Evolutionary conservation across 192 early-diverging fungal genomes (phyloP).

Genomic region (Endogone sp.): DNA sequence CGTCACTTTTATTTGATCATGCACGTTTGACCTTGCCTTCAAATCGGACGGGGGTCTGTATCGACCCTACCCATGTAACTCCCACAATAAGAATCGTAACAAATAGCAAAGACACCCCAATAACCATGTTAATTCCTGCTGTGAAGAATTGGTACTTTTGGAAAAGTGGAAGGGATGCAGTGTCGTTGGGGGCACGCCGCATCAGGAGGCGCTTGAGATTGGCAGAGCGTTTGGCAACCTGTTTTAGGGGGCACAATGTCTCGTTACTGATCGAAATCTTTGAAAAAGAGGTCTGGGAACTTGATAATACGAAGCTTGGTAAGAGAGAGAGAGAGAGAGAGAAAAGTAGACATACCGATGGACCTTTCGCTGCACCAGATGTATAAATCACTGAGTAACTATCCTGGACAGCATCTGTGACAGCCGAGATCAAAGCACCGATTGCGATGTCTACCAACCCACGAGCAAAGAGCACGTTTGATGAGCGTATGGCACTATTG

Average conservation of each 20-base stretch:
- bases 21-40: slow-evolving; percentile 28
- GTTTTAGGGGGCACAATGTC: too few relatives aligned
- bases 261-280: too few relatives aligned
- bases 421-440: slow-evolving; percentile 11
- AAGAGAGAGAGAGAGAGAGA: too few relatives aligned
- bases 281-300: too few relatives aligned
- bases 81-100: slow-evolving; percentile 23
- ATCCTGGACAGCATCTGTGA: slow-evolving; percentile 15
- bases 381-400: slow-evolving; percentile 32
- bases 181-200: slow-evolving; percentile 17
- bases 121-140: slow-evolving; percentile 28
- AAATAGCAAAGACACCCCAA: slow-evolving; percentile 22
- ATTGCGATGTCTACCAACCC: slow-evolving; percentile 13
- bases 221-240: background rate
- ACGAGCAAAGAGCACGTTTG: background rate
- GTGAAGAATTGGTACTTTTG: slow-evolving; percentile 32
- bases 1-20: too few relatives aligned
- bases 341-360: slow-evolving; percentile 7
- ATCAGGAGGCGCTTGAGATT: background rate
- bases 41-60: slow-evolving; percentile 26
- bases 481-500: background rate
- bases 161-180: slow-evolving; percentile 21
- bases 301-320: too few relatives aligned
- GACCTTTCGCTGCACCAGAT: slow-evolving; percentile 26
- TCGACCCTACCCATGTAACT: slow-evolving; percentile 25